Conservation (phyloP, 2,329 filamentous ascomycete species). For the Dichotomopilus funicola region DNA sequence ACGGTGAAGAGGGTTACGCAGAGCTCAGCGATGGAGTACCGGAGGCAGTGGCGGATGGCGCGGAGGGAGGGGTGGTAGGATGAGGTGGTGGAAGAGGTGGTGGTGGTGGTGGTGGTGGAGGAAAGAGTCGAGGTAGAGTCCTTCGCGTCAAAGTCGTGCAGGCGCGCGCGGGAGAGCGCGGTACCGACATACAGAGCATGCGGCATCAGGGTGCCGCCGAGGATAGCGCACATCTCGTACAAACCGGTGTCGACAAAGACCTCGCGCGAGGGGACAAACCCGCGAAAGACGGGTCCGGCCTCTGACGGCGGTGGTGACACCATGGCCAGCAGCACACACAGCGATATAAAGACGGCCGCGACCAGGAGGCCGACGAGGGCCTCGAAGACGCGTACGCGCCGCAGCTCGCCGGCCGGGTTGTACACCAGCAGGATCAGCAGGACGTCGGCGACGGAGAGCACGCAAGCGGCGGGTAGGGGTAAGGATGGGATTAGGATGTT, state of each 20-base stretch:
- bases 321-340: conserved; percentile 61
- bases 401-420: conserved; percentile 51
- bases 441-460: conserved; percentile 61
- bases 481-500: conserved; percentile 59
- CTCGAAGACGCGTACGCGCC: conserved; percentile 56
- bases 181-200: conserved; percentile 63
- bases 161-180: conserved; percentile 60
- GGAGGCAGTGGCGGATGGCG: conserved; percentile 68
- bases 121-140: conserved; percentile 34
- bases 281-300: conserved; percentile 54
- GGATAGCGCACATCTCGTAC: conserved; percentile 68
- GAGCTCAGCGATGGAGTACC: conserved; percentile 66
- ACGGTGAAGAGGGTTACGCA: conserved; percentile 71
- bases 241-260: conserved; percentile 50
- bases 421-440: conserved; percentile 64
- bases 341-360: conserved; percentile 62
- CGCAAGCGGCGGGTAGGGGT: conserved; percentile 61
- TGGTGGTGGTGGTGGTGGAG: conserved; percentile 36
- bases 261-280: conserved; percentile 56
- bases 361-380: conserved; percentile 57
- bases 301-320: conserved; percentile 41
- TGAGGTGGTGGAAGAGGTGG: conserved; percentile 20
- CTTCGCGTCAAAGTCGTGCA: conserved; percentile 56
- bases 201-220: conserved; percentile 70
- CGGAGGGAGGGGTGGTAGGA: conserved; percentile 61